Base-by-base conservation (phyloP, 2,329 filamentous ascomycete genomes). In the Pyrenochaeta sp. region DNA sequence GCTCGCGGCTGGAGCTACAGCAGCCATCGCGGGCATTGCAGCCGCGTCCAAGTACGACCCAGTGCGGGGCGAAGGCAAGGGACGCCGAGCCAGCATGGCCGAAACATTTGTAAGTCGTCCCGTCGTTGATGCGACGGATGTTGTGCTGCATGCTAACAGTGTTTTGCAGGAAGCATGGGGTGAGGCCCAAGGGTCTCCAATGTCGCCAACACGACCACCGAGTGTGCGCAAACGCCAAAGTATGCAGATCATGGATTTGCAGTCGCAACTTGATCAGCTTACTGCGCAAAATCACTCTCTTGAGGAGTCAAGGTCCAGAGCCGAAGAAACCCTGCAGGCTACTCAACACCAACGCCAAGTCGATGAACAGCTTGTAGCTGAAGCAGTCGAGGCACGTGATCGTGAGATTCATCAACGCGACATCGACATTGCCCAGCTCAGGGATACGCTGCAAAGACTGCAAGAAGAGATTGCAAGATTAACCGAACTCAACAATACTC, bases 141-240 rank as follows among this genome's bases (percentile, higher is more conserved):
- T 50, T 44, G 41, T 28, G 22, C 35, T 37, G 21, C 32, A 51
- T 42, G 55, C 67, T 68, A 45, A 67, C 57, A 46, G 40, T 51
- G 13, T 58, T 61, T 39, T 62, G 41, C 77, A 96, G 92, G 91
- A 96, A 83, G 93, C 90, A 76, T 92, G 85, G 78, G 93, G 93
- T 75, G 90, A 96, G 76, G 90, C 89, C 74, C 89, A 88, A 68
- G 86, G 86, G 69, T 96, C 91, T 69, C 91, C 93, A 66, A 86
- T 88, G 65, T 97, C 94, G 64, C 94, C 94, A 41, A 96, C 90
- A 60, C 86, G 93, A 73, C 92, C 94, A 62, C 90, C 92, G 67
- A 96, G 91, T 78, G 89, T 99, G 83, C 92, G 93, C 62, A 92
- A 93, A 69, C 89, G 93, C 68, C 94, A 96, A 74, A 97, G 93